Conservation (phyloP, 768 basidiomycete genomes). For the Suillus hirtellus region DNA sequence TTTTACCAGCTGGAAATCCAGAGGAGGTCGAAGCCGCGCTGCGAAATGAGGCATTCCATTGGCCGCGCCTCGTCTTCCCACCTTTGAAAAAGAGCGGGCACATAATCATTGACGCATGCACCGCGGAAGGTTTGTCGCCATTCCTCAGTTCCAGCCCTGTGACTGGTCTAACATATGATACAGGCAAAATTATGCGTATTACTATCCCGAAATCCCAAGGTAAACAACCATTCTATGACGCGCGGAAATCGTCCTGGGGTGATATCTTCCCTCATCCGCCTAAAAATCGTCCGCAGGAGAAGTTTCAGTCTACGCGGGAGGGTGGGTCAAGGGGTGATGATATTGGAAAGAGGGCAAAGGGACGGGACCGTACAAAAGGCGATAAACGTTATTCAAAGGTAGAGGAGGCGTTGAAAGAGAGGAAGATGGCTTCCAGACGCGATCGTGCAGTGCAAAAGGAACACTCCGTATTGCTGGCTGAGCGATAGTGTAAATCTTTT, state of each 20-base stretch:
- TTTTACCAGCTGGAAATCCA: constrained; percentile 10
- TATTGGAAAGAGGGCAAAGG: constrained; percentile 51
- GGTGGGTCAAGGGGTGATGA: constrained; percentile 46
- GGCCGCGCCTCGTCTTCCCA: constrained; percentile 92
- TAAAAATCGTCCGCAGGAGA: constrained; percentile 74
- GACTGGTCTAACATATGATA: constrained; percentile 4
- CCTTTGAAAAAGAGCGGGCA: constrained; percentile 92
- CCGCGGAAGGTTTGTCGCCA: constrained; percentile 59
- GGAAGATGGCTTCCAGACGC: constrained; percentile 32
- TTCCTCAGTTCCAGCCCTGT: constrained; percentile 2
- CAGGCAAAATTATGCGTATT: constrained; percentile 89
- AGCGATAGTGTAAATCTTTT: constrained; percentile 5
- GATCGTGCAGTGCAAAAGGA: constrained; percentile 11
- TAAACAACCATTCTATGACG: constrained; percentile 94
- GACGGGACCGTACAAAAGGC: constrained; percentile 26
- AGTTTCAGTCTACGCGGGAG: constrained; percentile 42
- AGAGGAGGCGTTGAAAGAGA: constrained; percentile 39
- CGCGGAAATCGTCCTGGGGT: constrained; percentile 91
- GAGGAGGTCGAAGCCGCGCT: constrained; percentile 53
- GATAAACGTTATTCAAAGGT: constrained; percentile 30
- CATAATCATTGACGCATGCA: constrained; percentile 88
- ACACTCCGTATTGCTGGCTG: constrained; percentile 4
- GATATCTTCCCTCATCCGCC: constrained; percentile 92
- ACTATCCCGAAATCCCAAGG: constrained; percentile 93
- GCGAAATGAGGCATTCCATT: constrained; percentile 74